Conservation (phyloP, 352 stramenopile genomes). For the Paralagenidium karlingii region DNA sequence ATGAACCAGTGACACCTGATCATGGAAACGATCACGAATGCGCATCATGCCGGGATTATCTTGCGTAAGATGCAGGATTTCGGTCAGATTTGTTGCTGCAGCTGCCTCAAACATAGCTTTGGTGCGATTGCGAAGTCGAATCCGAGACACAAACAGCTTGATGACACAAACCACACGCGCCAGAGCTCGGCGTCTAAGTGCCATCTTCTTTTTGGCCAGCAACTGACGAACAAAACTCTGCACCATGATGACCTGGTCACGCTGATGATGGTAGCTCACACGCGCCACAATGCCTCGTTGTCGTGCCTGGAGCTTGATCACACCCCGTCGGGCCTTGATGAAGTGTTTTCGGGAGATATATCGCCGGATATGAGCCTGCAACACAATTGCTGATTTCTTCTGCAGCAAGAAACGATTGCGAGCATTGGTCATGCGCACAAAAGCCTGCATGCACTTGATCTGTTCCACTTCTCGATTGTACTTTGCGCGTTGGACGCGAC, state of each 20-base stretch:
- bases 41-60: slow-evolving; percentile 69
- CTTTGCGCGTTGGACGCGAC: slow-evolving; percentile 29
- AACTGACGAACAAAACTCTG: slow-evolving; percentile 65
- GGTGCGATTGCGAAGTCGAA: slow-evolving; percentile 72
- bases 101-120: slow-evolving; percentile 66
- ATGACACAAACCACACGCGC: slow-evolving; percentile 59
- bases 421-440: slow-evolving; percentile 47
- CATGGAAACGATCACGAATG: slow-evolving; percentile 53
- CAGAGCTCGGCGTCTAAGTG: slow-evolving; percentile 45
- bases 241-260: slow-evolving; percentile 43
- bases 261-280: slow-evolving; percentile 35
- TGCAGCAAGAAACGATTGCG: slow-evolving; percentile 43
- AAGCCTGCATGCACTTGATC: slow-evolving; percentile 54
- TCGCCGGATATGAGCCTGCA: slow-evolving; percentile 59
- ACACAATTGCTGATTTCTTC: slow-evolving; percentile 27
- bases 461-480: slow-evolving; percentile 45
- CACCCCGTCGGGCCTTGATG: slow-evolving; percentile 36
- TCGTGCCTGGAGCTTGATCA: slow-evolving; percentile 57
- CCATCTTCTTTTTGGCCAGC: slow-evolving; percentile 29
- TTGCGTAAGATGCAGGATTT: slow-evolving; percentile 71
- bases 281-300: slow-evolving; percentile 46
- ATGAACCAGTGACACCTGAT: slow-evolving; percentile 83
- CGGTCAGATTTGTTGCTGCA: slow-evolving; percentile 62
- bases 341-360: slow-evolving; percentile 56
- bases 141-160: slow-evolving; percentile 61